phyloP scores from a whole-genome alignment of 2,329 filamentous ascomycete species.

The Lachnellula occidentalis region DNA sequence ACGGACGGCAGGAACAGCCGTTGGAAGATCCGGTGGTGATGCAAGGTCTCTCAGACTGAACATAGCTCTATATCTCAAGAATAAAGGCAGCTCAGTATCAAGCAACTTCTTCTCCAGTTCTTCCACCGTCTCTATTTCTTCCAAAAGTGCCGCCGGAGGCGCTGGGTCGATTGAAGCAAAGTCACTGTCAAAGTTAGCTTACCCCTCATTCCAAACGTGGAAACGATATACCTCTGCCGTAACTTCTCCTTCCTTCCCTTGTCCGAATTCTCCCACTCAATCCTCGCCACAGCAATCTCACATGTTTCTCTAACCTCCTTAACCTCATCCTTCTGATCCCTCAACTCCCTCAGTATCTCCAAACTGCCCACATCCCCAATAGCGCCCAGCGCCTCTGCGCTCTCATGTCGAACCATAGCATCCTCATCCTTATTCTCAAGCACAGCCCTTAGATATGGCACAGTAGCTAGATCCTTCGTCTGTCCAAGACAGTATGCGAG shows the following conservation, averaged over 20 bases:
- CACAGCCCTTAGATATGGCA: slow-evolving; percentile 66
- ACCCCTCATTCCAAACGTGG: slow-evolving; percentile 2
- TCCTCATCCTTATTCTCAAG: slow-evolving; percentile 78
- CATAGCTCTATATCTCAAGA: slow-evolving; percentile 95
- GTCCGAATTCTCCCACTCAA: slow-evolving; percentile 84
- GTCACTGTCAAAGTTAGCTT: slow-evolving; percentile 53
- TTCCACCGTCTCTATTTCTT: slow-evolving; percentile 65
- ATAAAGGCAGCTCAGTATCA: slow-evolving; percentile 73
- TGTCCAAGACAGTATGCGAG: slow-evolving; percentile 96
- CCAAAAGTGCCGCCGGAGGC: slow-evolving; percentile 84
- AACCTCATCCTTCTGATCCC: slow-evolving; percentile 70
- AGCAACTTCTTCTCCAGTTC: slow-evolving; percentile 73
- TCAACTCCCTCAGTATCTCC: slow-evolving; percentile 64
- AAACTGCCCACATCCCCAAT: slow-evolving; percentile 71
- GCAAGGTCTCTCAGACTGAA: slow-evolving; percentile 93
- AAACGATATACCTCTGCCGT: slow-evolving; percentile 62
- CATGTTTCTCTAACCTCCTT: slow-evolving; percentile 90
- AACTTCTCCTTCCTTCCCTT: slow-evolving; percentile 68
- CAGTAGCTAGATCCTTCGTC: slow-evolving; percentile 70
- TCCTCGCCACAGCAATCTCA: slow-evolving; percentile 90
- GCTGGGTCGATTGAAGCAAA: slow-evolving; percentile 95
- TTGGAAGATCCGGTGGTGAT: slow-evolving; percentile 85
- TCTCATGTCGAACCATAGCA: slow-evolving; percentile 93
- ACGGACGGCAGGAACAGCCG: slow-evolving; percentile 78
- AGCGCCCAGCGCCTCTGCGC: slow-evolving; percentile 88